Percentiles rank a stretch among this genome's conserved stretches.
Conservation (phyloP, 2,329 filamentous ascomycete species). For the Rutstroemia sp. region DNA sequence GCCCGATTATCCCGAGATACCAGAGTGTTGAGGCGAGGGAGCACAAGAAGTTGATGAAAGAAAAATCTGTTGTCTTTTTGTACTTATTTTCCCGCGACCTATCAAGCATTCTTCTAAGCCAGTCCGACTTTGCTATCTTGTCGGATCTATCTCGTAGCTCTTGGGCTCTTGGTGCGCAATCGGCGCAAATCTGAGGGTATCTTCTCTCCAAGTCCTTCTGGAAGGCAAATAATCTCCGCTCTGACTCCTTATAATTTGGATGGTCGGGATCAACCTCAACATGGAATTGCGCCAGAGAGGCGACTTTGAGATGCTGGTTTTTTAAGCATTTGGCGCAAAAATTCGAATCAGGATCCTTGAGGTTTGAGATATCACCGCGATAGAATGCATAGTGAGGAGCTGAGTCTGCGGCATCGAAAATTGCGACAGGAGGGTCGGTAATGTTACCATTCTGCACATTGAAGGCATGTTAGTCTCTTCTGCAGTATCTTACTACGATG, state of each 20-base stretch:
- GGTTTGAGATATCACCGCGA: slow-evolving; percentile 24
- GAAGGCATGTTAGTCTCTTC: slow-evolving; percentile 8
- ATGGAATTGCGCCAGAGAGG: slow-evolving; percentile 73
- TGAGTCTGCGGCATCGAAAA: slow-evolving; percentile 40
- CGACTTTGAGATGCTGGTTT: slow-evolving; percentile 78
- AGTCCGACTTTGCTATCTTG: slow-evolving; percentile 55
- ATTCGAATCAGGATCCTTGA: slow-evolving; percentile 26
- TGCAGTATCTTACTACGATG: background rate
- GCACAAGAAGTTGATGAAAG: slow-evolving; percentile 11
- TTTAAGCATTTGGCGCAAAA: slow-evolving; percentile 76
- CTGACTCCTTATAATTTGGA: slow-evolving; percentile 58
- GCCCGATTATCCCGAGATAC: slow-evolving; percentile 22
- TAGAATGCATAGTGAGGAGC: slow-evolving; percentile 41
- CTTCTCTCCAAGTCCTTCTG: slow-evolving; percentile 66
- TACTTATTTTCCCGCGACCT: slow-evolving; percentile 44
- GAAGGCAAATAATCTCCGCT: slow-evolving; percentile 62
- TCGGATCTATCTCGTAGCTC: slow-evolving; percentile 61
- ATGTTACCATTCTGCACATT: slow-evolving; percentile 69
- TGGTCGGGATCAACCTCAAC: slow-evolving; percentile 57
- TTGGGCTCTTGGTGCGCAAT: slow-evolving; percentile 70
- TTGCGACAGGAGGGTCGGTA: slow-evolving; percentile 69
- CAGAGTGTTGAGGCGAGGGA: slow-evolving; percentile 17
- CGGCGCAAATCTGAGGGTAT: slow-evolving; percentile 82
- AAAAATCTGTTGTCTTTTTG: slow-evolving; percentile 14
- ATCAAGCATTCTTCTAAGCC: slow-evolving; percentile 49